phyloP scores from a whole-genome alignment of 352 stramenopile species.

The Pythium phragmitis region DNA sequence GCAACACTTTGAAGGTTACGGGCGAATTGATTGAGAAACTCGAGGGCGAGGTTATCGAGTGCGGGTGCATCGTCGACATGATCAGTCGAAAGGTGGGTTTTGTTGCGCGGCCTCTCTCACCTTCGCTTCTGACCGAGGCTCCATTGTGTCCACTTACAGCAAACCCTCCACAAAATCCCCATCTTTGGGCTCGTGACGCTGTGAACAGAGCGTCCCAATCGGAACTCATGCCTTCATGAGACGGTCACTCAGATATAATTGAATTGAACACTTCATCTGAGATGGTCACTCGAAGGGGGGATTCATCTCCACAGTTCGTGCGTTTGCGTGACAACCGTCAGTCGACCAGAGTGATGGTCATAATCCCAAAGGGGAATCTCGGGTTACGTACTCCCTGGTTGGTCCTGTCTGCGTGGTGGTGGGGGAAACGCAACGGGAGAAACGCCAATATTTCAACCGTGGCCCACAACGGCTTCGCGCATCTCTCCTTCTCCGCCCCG shows the following conservation, averaged over 20 bases:
- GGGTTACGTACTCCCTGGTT: background rate
- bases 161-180: conserved; percentile 46
- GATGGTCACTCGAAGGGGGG: background rate
- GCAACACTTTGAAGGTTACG: conserved; percentile 80
- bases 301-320: conserved; percentile 13
- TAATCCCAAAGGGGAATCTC: conserved; percentile 15
- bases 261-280: conserved; percentile 3
- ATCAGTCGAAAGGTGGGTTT: conserved; percentile 44
- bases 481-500: conserved; percentile 1
- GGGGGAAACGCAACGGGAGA: conserved; percentile 23
- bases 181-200: conserved; percentile 57
- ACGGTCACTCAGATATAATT: background rate
- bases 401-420: conserved; percentile 1
- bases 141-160: conserved; percentile 22
- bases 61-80: conserved; percentile 75
- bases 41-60: conserved; percentile 72
- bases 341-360: conserved; percentile 27
- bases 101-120: background rate
- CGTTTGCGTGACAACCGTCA: conserved; percentile 15
- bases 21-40: conserved; percentile 74
- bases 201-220: conserved; percentile 21
- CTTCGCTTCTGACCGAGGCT: background rate
- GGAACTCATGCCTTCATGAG: background rate
- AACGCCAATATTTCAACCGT: conserved; percentile 1
- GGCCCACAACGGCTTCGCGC: background rate